Evolutionary conservation across 352 stramenopile genomes (phyloP).

Genomic region (Salisapilia sapeloensis): DNA sequence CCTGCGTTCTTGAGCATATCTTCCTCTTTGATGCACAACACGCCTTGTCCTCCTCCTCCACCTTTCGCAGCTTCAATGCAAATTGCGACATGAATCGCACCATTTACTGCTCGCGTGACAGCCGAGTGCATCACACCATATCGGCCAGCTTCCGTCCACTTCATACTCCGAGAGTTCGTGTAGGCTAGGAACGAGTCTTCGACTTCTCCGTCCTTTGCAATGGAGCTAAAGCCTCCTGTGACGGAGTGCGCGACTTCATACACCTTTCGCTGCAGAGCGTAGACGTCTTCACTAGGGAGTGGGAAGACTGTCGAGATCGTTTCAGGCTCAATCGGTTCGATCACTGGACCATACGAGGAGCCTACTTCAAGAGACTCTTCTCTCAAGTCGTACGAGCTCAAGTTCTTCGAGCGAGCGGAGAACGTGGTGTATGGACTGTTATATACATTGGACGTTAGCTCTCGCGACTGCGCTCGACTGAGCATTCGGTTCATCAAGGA

Average conservation of each 20-base stretch:
- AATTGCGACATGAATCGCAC: slow-evolving; percentile 47
- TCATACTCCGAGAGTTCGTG: slow-evolving; percentile 43
- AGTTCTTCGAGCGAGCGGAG: too few relatives aligned
- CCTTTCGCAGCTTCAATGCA: slow-evolving; percentile 42
- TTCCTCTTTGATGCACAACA: slow-evolving; percentile 44
- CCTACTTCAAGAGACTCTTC: too few relatives aligned
- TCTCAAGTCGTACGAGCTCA: too few relatives aligned
- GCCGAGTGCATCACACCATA: slow-evolving; percentile 47
- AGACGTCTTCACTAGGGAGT: slow-evolving; percentile 52
- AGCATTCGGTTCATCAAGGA: too few relatives aligned
- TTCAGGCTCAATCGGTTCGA: slow-evolving; percentile 34
- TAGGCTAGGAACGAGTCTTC: slow-evolving; percentile 53
- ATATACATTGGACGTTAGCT: too few relatives aligned
- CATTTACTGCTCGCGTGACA: slow-evolving; percentile 52
- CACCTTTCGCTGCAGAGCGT: slow-evolving; percentile 53
- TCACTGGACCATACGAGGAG: slow-evolving; percentile 6
- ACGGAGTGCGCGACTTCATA: slow-evolving; percentile 58
- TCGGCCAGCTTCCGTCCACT: slow-evolving; percentile 32
- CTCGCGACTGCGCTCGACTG: too few relatives aligned
- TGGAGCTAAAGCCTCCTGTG: slow-evolving; percentile 51
- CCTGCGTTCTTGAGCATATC: slow-evolving; percentile 25
- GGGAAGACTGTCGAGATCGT: slow-evolving; percentile 63
- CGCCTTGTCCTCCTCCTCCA: slow-evolving; percentile 30
- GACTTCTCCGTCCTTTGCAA: slow-evolving; percentile 28
- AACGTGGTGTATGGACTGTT: too few relatives aligned